Evolutionary conservation across 768 basidiomycete genomes (phyloP).

Genomic region (Leccinellum albellum): DNA sequence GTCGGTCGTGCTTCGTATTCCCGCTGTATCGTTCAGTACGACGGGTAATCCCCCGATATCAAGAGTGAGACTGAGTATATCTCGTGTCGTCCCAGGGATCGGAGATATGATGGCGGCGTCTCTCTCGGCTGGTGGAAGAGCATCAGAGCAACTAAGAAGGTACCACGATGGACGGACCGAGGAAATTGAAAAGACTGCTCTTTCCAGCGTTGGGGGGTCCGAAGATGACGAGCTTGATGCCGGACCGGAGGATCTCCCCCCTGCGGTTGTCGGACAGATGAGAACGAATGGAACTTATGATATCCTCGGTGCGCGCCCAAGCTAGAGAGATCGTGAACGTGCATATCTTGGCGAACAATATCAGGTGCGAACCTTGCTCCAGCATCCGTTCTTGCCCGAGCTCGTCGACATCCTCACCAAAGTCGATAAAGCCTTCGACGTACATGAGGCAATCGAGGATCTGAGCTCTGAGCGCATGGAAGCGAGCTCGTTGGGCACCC

Average conservation of each 20-base stretch:
- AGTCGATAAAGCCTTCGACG: conserved; percentile 88
- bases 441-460: conserved; percentile 73
- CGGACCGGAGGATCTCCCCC: conserved; percentile 81
- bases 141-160: not conserved
- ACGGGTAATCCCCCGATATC: conserved; percentile 88
- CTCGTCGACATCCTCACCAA: conserved; percentile 82
- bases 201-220: conserved; percentile 96
- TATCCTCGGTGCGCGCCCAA: conserved; percentile 41
- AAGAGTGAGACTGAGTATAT: conserved; percentile 78
- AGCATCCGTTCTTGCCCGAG: conserved; percentile 75
- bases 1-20: conserved; percentile 65
- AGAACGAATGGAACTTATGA: conserved; percentile 48
- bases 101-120: conserved; percentile 89
- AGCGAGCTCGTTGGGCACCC: conserved; percentile 60
- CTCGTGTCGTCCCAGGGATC: conserved; percentile 85
- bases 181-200: conserved; percentile 80
- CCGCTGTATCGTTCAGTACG: conserved; percentile 82
- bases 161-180: conserved; percentile 45
- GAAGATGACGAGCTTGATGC: conserved; percentile 82
- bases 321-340: conserved; percentile 38
- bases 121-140: conserved; percentile 57
- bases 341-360: not conserved
- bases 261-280: conserved; percentile 69
- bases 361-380: conserved; percentile 51
- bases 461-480: conserved; percentile 59